Base-by-base conservation (phyloP, 2,329 filamentous ascomycete species). In the Coniochaeta prunicola region DNA sequence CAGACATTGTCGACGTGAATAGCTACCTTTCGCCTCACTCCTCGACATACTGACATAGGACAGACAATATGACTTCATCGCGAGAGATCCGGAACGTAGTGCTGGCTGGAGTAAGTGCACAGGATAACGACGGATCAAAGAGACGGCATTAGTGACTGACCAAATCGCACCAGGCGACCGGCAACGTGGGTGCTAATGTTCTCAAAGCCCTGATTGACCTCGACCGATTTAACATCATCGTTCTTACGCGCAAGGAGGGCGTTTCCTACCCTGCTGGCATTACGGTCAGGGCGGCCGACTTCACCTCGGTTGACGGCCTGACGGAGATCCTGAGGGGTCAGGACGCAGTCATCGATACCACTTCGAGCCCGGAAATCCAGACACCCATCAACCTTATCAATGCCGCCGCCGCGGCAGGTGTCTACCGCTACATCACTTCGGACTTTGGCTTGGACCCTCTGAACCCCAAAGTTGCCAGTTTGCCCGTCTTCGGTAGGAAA, bases 331-430 rank as follows among this genome's bases (percentile, higher is more conserved):
- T 84, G 55, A 60, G 71, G 45, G 78, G 76, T 56, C 76, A 81
- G 61, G 81, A 84, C 66, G 81, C 78, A 3, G 71, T 82, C 6
- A 64, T 84, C 38, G 63, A 65, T 50, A 12, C 26, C 53, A 59
- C 59, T 19, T 4, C 40, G 17, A 57, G 48, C 34, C 13, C 36
- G 9, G 24, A 60, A 57, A 56, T 59, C 58, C 42, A 59, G 40
- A 28, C 50, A 26, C 26, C 48, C 26, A 30, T 42, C 28, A 30
- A 62, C 58, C 21, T 67, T 58, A 64, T 68, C n/a, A 68, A 66
- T 38, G 67, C 64, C 0, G 58, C 62, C 1, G 59, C 64, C 19
- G 62, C 59, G 5, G 66, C 61, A 38, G 61, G 62, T 56, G 62
- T 68, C n/a, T 30, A 58, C 53, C 66, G 66, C n/a, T 65, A 68